Evolutionary conservation across 352 stramenopile genomes (phyloP), one percentile per base, ranked within the genome.

Genomic region (Globisporangium sylvaticum): DNA sequence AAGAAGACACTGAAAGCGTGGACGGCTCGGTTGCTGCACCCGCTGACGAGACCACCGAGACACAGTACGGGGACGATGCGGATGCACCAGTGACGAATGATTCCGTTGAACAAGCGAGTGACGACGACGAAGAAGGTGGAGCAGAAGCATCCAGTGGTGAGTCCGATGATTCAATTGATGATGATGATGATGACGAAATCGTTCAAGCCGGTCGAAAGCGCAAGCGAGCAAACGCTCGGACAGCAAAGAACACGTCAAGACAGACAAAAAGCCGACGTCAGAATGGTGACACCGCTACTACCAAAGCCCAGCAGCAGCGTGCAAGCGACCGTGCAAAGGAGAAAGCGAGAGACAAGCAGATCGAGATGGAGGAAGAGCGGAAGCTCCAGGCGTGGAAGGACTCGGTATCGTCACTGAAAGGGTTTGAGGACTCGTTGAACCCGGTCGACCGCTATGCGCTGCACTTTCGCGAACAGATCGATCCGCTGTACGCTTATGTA

Each of bases 381-480:
- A 96, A 98, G 66, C 82, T 91, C 31, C 89, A 96, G 69, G 92
- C 96, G 22, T 93, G 85, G 83, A 91, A 91, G 62, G 80, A 84
- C 22, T 91, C 83, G 0, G 82, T 90, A 0, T 88, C 75, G 31
- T 92, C 83, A 54, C 73, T 94, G 18, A 78, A 86, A 66, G 83
- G 89, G 50, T 96, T 99, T 65, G 88, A 98, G 63, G 87, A 94
- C 64, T 96, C 90, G 25, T 77, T 99, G 32, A 95, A 92, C 32
- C 81, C 93, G 7, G 88, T 98, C 1, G 97, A 99, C 67, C 79
- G 91, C 0, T 98, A 99, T 67, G 96, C 92, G 15, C 73, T 99
- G 4, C 77, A 95, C 29, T 96, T 98, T 50, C 91, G 94, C 44
- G 86, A 97, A 71, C 75, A 96, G 25, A 87, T 98, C 55, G 95